Percentiles rank a stretch among this genome's conserved stretches.
Conservation (phyloP, 805 yeast species). For the Brettanomyces nanus region DNA sequence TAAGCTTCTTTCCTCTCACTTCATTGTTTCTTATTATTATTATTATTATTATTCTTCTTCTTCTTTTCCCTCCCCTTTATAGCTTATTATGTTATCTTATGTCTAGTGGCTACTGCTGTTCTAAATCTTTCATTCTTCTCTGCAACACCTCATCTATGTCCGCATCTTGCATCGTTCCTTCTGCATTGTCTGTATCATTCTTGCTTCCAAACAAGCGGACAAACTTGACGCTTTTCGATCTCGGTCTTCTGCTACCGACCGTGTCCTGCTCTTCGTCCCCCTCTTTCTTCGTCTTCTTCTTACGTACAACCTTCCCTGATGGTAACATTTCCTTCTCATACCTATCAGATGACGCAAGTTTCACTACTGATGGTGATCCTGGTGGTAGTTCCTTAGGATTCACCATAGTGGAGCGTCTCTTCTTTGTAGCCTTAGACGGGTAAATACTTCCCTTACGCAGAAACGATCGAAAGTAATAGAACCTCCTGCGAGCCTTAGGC, state of each 20-base stretch:
- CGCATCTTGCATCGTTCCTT: slow-evolving; percentile 33
- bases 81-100: background rate
- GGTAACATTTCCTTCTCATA: slow-evolving; percentile 58
- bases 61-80: background rate
- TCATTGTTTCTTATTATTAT: slow-evolving; percentile 1
- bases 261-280: slow-evolving; percentile 22
- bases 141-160: slow-evolving; percentile 42
- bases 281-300: slow-evolving; percentile 19
- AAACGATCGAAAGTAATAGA: slow-evolving; percentile 23
- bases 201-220: slow-evolving; percentile 27
- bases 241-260: slow-evolving; percentile 12
- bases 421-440: slow-evolving; percentile 26
- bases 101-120: slow-evolving; percentile 7
- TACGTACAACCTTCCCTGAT: slow-evolving; percentile 58
- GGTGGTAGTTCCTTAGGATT: slow-evolving; percentile 44
- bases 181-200: slow-evolving; percentile 10
- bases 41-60: slow-evolving; percentile 1
- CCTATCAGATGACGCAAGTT: slow-evolving; percentile 25
- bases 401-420: slow-evolving; percentile 40
- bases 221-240: slow-evolving; percentile 16
- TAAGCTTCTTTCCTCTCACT: background rate
- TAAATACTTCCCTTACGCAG: slow-evolving; percentile 27
- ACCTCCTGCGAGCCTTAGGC: slow-evolving; percentile 10
- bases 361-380: slow-evolving; percentile 31
- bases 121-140: slow-evolving; percentile 27